Conservation (phyloP, 176 grass and related monocot species). For the Typha latifolia region DNA sequence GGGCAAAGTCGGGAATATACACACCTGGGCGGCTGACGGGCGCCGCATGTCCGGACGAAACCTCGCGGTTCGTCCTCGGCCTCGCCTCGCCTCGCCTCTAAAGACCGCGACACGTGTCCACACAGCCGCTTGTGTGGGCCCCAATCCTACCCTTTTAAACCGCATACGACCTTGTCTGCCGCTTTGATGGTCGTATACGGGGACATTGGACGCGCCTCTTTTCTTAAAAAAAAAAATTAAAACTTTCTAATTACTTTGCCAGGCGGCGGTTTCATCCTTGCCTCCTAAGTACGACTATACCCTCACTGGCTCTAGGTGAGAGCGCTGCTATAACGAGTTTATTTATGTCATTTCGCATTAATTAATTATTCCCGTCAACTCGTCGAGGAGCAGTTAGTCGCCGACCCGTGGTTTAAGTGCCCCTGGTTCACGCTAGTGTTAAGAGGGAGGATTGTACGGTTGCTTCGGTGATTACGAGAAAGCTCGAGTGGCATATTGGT, state of each 20-base stretch:
- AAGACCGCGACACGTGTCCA: background rate
- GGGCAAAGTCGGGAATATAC: background rate
- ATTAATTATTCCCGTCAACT: too few species aligned
- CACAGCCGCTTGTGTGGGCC: background rate
- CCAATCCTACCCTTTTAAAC: background rate
- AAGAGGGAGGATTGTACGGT: background rate
- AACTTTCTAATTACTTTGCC: background rate
- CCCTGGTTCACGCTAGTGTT: background rate
- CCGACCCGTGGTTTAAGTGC: background rate
- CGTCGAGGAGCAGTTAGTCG: background rate
- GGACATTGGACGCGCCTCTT: background rate
- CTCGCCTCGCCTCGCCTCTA: background rate
- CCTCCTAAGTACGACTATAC: too few species aligned
- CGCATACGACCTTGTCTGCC: background rate
- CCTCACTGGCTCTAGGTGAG: too few species aligned
- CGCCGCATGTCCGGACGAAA: background rate
- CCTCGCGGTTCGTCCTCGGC: background rate
- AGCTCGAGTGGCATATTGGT: background rate
- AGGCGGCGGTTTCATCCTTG: background rate
- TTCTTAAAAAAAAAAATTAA: background rate
- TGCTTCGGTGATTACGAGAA: background rate
- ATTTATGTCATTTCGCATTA: too few species aligned
- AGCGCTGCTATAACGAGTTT: too few species aligned
- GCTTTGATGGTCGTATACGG: background rate
- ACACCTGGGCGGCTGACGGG: background rate